phyloP scores from a whole-genome alignment of 2,329 filamentous ascomycete species.

The Cyphellophora europaea region DNA sequence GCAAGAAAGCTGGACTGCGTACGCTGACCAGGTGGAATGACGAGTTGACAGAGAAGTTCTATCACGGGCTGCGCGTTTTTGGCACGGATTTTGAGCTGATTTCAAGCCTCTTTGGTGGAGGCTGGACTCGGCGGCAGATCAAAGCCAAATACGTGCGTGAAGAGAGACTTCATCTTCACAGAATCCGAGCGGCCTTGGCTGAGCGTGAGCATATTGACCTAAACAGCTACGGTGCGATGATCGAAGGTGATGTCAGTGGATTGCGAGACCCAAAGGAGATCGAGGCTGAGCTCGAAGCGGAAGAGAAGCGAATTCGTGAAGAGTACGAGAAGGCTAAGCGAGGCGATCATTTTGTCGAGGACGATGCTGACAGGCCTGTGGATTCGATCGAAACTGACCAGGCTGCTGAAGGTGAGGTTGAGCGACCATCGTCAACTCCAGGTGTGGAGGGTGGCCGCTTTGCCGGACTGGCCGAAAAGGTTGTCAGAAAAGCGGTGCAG shows the following conservation, averaged over 20 bases:
- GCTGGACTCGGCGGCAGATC: conserved; percentile 49
- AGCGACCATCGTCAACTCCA: background rate
- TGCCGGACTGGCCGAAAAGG: conserved; percentile 5
- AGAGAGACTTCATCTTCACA: conserved; percentile 44
- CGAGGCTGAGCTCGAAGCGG: conserved; percentile 33
- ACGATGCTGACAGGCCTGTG: conserved; percentile 19
- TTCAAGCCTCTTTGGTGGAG: conserved; percentile 53
- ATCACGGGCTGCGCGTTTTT: conserved; percentile 52
- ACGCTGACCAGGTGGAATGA: conserved; percentile 49
- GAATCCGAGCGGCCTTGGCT: conserved; percentile 43
- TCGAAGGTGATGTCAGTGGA: conserved; percentile 35
- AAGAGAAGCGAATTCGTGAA: conserved; percentile 33
- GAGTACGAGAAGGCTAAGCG: conserved; percentile 23
- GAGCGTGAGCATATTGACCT: conserved; percentile 35
- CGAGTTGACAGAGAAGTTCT: conserved; percentile 52
- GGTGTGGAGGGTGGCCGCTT: background rate
- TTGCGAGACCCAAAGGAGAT: conserved; percentile 36
- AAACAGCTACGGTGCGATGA: conserved; percentile 35
- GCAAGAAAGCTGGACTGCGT: conserved; percentile 36
- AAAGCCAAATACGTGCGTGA: conserved; percentile 57
- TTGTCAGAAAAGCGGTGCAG: conserved; percentile 4
- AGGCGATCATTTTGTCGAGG: conserved; percentile 16
- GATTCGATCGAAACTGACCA: conserved; percentile 25
- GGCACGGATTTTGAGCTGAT: conserved; percentile 55
- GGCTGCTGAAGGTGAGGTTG: conserved; percentile 5